phyloP scores from a whole-genome alignment of 441 rosid species.

The Jatropha multifida region DNA sequence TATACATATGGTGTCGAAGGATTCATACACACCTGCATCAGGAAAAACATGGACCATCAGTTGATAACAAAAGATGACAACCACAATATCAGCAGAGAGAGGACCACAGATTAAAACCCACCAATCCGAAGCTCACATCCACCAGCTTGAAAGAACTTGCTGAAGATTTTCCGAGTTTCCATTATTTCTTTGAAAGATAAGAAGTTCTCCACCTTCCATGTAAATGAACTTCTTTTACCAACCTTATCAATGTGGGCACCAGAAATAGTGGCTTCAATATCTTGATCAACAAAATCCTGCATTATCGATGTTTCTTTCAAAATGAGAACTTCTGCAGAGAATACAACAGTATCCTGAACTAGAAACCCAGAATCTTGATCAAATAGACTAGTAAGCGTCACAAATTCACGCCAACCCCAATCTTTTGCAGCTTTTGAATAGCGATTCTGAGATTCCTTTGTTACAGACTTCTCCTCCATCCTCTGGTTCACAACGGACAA shows the following conservation, averaged over 20 bases:
- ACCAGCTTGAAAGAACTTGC: conserved; percentile 90
- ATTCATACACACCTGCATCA: conserved; percentile 95
- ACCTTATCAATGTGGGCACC: conserved; percentile 50
- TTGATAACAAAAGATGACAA: conserved; percentile 30
- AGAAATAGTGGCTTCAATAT: conserved; percentile 45
- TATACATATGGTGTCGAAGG: conserved; percentile 97
- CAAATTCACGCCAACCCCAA: conserved; percentile 99
- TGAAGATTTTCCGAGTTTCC: conserved; percentile 93
- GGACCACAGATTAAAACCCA: conserved; percentile 36
- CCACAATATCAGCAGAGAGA: conserved; percentile 24
- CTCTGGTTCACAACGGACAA: conserved; percentile 93
- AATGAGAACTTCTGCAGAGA: conserved; percentile 99
- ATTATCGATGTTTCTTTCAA: conserved; percentile 85
- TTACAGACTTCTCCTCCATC: conserved; percentile 90
- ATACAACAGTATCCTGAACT: conserved; percentile 87
- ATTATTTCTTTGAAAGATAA: conserved; percentile 79
- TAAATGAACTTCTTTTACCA: conserved; percentile 63
- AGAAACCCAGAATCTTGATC: conserved; percentile 99
- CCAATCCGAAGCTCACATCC: conserved; percentile 93
- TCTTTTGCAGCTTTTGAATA: conserved; percentile 99
- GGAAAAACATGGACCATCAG: conserved; percentile 36
- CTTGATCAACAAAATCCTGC: conserved; percentile 71
- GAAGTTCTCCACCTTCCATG: conserved; percentile 92
- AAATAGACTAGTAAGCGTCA: conserved; percentile 95
- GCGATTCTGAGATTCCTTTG: conserved; percentile 98